These are phyloP conservation scores for Elaeagnus macrophylla DNA, from an alignment of 306 rosid species.

Conservation along the genomic window DNA sequence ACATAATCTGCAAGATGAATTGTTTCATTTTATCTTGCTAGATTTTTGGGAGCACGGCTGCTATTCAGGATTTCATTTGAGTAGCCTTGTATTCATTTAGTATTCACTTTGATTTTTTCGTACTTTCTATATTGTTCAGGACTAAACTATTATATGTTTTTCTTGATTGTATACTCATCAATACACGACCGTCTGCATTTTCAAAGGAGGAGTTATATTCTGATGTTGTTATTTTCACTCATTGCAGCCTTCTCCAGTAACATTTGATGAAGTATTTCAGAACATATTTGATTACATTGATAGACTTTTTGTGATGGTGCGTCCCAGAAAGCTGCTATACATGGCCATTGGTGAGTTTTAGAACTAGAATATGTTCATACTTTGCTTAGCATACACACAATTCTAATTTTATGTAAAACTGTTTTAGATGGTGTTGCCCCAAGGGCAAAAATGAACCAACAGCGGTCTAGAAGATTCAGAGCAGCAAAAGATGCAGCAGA, in stretches of 20 bases:
- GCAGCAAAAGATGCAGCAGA: slow-evolving; percentile 24
- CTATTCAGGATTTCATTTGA: too few relatives aligned
- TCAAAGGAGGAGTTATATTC: background rate
- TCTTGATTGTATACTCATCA: background rate
- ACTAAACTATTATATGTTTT: background rate
- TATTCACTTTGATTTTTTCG: too few relatives aligned
- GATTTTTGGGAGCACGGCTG: too few relatives aligned
- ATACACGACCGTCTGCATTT: background rate
- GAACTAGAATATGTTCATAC: background rate
- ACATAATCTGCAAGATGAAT: too few relatives aligned
- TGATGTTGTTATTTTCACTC: background rate
- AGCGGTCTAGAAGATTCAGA: slow-evolving; percentile 34
- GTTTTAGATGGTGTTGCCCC: slow-evolving; percentile 58
- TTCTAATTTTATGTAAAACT: background rate
- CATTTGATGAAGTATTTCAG: slow-evolving; percentile 76
- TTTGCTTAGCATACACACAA: too few relatives aligned
- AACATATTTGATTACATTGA: slow-evolving; percentile 95
- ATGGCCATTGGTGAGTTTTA: slow-evolving; percentile 88
- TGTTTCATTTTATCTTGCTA: too few relatives aligned
- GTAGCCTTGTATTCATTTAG: too few relatives aligned
- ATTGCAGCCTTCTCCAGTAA: slow-evolving; percentile 82
- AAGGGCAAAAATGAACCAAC: slow-evolving; percentile 61
- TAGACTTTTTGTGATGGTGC: slow-evolving; percentile 79
- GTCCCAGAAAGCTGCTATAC: slow-evolving; percentile 84
- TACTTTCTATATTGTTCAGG: too few relatives aligned